Conservation (phyloP, 768 basidiomycete species). For the Leccinum longicurvipes region DNA sequence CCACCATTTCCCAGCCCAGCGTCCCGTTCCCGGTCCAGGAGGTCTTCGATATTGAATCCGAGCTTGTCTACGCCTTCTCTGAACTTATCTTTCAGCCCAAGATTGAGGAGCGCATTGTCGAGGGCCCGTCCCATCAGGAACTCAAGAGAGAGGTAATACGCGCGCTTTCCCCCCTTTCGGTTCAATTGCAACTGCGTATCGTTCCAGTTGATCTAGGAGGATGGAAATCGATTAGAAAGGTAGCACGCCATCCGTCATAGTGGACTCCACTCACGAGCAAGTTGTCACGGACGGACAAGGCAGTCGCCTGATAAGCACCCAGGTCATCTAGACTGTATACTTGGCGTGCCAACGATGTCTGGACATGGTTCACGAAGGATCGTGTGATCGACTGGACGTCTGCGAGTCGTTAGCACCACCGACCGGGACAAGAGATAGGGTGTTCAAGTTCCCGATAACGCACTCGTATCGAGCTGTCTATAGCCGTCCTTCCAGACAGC, state of each 20-base stretch:
- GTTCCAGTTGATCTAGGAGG: slow-evolving; percentile 73
- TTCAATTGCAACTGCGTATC: slow-evolving; percentile 74
- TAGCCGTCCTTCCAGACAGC: slow-evolving; percentile 64
- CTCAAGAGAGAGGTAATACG: slow-evolving; percentile 95
- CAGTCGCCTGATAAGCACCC: slow-evolving; percentile 90
- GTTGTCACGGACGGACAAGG: slow-evolving; percentile 84
- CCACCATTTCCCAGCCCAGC: slow-evolving; percentile 95
- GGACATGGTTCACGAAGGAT: slow-evolving; percentile 79
- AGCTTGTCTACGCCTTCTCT: slow-evolving; percentile 64
- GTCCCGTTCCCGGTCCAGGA: slow-evolving; percentile 87
- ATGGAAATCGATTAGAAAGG: not conserved
- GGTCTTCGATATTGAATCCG: slow-evolving; percentile 87
- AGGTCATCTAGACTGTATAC: slow-evolving; percentile 84
- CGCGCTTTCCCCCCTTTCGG: slow-evolving; percentile 81
- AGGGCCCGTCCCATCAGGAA: slow-evolving; percentile 84
- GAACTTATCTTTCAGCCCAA: slow-evolving; percentile 79
- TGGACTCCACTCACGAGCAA: slow-evolving; percentile 60
- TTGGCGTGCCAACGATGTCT: slow-evolving; percentile 87
- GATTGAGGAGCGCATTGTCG: slow-evolving; percentile 82
- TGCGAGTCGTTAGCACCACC: slow-evolving; percentile 26
- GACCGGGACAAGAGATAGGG: slow-evolving; percentile 1
- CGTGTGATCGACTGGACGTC: slow-evolving; percentile 63
- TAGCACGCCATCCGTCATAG: not conserved
- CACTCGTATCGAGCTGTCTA: slow-evolving; percentile 57
- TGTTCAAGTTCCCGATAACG: slow-evolving; percentile 2